A percentile compares a stretch with the other conserved stretches of the same genome.
These are phyloP conservation scores for Zostera marina DNA, from an alignment of 116 monocot genomes.

Conservation along the genomic window DNA sequence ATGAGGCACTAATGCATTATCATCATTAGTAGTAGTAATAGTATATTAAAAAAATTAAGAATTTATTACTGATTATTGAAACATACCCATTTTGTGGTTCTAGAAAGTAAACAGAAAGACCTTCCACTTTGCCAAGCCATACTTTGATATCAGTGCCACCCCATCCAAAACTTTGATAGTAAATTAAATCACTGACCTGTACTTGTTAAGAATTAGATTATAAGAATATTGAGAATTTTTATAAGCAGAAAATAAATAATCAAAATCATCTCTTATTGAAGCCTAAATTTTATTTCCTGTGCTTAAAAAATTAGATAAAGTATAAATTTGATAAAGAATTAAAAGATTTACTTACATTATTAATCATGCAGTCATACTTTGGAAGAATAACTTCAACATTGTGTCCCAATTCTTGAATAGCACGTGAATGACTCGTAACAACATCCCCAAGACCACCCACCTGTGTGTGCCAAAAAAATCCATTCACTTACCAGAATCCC, in stretches of 20 bases:
- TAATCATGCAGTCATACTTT: constrained; percentile 84
- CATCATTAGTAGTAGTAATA: no score
- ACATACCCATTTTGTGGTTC: constrained; percentile 94
- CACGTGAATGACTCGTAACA: constrained; percentile 96
- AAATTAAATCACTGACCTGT: constrained; percentile 67
- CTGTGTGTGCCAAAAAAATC: constrained; percentile 12
- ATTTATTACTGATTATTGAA: neutral
- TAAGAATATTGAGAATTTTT: no score
- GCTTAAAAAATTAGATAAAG: no score
- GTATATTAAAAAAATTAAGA: no score
- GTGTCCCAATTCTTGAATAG: constrained; percentile 93
- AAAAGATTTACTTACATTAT: constrained; percentile 44
- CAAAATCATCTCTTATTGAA: no score
- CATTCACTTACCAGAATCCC: neutral
- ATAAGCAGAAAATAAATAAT: no score
- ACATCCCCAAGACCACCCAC: constrained; percentile 98
- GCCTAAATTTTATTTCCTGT: no score
- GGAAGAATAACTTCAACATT: constrained; percentile 81
- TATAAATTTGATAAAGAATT: neutral
- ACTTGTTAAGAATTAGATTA: no score
- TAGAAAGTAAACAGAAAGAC: constrained; percentile 80
- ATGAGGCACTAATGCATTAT: no score
- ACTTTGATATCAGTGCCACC: constrained; percentile 84
- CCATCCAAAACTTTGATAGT: constrained; percentile 43
- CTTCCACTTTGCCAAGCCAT: constrained; percentile 87